Conservation (phyloP, 2,329 filamentous ascomycete genomes). For the Mycosphaerelloides madeirae region DNA sequence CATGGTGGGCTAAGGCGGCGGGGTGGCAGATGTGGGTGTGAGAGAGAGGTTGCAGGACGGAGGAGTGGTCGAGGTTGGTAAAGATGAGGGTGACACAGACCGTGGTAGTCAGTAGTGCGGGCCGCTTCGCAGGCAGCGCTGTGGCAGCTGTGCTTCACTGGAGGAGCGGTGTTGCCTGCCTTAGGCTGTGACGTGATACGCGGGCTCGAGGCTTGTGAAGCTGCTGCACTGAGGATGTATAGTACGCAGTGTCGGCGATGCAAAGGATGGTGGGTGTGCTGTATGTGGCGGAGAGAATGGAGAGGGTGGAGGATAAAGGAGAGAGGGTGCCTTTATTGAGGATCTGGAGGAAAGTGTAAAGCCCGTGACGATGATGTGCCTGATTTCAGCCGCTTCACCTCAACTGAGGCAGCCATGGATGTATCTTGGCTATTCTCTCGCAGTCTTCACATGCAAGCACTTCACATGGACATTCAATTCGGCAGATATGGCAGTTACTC, state of each 20-base stretch:
- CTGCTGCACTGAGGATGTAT: not conserved
- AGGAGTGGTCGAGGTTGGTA: not conserved
- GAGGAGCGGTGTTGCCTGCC: not conserved
- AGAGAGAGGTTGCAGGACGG: not conserved
- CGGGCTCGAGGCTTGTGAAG: not conserved
- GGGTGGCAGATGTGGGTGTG: constrained; percentile 4
- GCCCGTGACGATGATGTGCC: not conserved
- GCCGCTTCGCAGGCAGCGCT: constrained; percentile 1
- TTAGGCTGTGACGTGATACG: not conserved
- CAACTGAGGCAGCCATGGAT: no score
- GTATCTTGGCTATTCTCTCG: no score
- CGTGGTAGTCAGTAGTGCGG: no score
- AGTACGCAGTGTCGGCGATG: no score
- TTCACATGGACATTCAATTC: no score
- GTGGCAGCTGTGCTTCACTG: constrained; percentile 1
- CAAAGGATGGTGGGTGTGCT: no score
- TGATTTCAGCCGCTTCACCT: no score
- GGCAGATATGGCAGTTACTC: no score
- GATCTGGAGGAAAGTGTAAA: not conserved
- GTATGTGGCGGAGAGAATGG: no score
- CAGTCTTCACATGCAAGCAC: not conserved
- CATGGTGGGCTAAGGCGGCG: constrained; percentile 19
- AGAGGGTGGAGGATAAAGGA: not conserved
- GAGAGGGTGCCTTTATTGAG: no score
- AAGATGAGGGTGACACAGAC: constrained; percentile 1